A percentile compares a stretch with the other conserved stretches of the same genome.
phyloP scores from a whole-genome alignment of 352 stramenopile genomes.

The Globisporangium emineosum region DNA sequence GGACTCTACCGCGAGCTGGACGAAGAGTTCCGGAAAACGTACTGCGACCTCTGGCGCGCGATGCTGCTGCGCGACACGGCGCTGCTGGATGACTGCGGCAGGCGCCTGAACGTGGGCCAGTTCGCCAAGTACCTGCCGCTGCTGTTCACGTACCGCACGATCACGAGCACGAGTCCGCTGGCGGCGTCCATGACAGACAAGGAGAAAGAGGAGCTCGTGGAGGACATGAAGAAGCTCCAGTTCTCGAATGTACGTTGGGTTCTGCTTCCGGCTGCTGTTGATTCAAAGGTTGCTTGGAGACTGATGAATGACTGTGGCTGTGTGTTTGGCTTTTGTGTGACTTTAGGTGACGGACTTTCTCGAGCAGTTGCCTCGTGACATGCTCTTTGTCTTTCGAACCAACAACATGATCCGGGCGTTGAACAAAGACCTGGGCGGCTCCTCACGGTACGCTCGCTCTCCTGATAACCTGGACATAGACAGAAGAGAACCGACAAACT shows the following conservation, averaged over 20 bases:
- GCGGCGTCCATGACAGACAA: slow-evolving; percentile 63
- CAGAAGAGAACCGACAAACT: no score
- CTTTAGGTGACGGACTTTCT: slow-evolving; percentile 75
- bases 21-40: slow-evolving; percentile 90
- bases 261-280: not conserved
- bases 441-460: slow-evolving; percentile 39
- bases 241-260: slow-evolving; percentile 50
- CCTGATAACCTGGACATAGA: no score
- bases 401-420: slow-evolving; percentile 90
- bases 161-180: slow-evolving; percentile 52
- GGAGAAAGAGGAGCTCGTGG: slow-evolving; percentile 56
- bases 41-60: slow-evolving; percentile 94
- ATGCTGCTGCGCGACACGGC: slow-evolving; percentile 90
- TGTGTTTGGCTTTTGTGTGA: not conserved
- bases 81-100: slow-evolving; percentile 62
- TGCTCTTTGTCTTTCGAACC: slow-evolving; percentile 90
- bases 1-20: slow-evolving; percentile 95
- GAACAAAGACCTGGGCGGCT: slow-evolving; percentile 87
- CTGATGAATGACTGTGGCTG: not conserved
- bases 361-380: slow-evolving; percentile 83
- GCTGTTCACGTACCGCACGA: slow-evolving; percentile 85
- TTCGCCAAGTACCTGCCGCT: slow-evolving; percentile 76
- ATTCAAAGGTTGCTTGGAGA: not conserved
- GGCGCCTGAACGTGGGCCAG: slow-evolving; percentile 47
- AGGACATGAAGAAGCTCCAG: slow-evolving; percentile 62